phyloP scores from a whole-genome alignment of 768 basidiomycete species.

The Dioszegia crocea region DNA sequence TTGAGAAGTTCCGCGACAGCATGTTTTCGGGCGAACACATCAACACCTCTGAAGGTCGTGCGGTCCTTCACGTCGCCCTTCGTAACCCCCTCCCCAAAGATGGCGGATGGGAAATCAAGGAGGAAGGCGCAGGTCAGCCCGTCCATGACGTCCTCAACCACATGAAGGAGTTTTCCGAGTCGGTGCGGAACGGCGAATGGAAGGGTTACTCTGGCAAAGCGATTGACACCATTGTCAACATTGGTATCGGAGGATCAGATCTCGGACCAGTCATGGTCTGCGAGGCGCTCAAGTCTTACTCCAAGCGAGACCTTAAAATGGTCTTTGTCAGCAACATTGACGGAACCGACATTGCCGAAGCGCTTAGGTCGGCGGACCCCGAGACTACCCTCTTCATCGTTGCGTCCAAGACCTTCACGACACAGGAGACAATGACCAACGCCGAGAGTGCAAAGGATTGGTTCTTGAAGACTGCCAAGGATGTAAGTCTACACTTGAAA shows the following conservation, averaged over 20 bases:
- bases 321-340: slow-evolving; percentile 98
- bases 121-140: slow-evolving; percentile 69
- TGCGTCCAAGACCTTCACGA: slow-evolving; percentile 98
- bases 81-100: slow-evolving; percentile 60
- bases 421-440: slow-evolving; percentile 99
- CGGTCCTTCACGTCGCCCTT: slow-evolving; percentile 90
- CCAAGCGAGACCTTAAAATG: slow-evolving; percentile 77
- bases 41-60: slow-evolving; percentile 96
- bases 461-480: slow-evolving; percentile 81
- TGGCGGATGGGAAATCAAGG: slow-evolving; percentile 69
- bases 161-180: slow-evolving; percentile 83
- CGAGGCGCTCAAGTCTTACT: slow-evolving; percentile 89
- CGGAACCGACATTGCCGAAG: slow-evolving; percentile 93
- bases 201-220: slow-evolving; percentile 95
- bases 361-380: slow-evolving; percentile 70
- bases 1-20: slow-evolving; percentile 78
- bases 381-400: slow-evolving; percentile 96
- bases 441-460: slow-evolving; percentile 88
- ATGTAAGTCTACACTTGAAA: slow-evolving; percentile 51
- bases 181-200: slow-evolving; percentile 80
- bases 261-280: slow-evolving; percentile 99
- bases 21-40: slow-evolving; percentile 97
- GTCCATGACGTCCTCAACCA: slow-evolving; percentile 79
- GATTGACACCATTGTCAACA: slow-evolving; percentile 94
- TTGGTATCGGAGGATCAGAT: slow-evolving; percentile 98